These are phyloP conservation scores for Sugiyamaella marilandica DNA, from an alignment of 805 yeast genomes.

Conservation along the genomic window DNA sequence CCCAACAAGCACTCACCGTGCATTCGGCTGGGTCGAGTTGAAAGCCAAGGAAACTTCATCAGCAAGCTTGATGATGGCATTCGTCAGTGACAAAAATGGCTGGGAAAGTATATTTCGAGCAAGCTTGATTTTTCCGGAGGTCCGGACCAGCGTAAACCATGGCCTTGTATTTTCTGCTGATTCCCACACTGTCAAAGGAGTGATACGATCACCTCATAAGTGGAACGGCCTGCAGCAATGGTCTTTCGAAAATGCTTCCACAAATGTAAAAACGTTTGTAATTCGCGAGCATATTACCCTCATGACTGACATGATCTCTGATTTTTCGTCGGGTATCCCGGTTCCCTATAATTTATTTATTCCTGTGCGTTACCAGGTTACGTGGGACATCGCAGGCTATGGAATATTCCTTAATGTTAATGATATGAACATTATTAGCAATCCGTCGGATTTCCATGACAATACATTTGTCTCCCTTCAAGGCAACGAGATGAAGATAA, in stretches of 20 bases:
- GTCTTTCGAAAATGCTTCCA: conserved; percentile 52
- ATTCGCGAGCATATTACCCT: conserved; percentile 78
- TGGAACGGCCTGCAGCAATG: conserved; percentile 82
- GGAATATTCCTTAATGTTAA: conserved; percentile 72
- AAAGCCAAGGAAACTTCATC: conserved; percentile 53
- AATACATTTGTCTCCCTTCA: conserved; percentile 72
- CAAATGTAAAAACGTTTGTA: conserved; percentile 54
- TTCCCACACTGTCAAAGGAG: conserved; percentile 49
- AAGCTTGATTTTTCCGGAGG: conserved; percentile 51
- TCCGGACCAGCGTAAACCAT: conserved; percentile 84
- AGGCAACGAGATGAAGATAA: conserved; percentile 51
- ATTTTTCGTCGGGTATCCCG: conserved; percentile 63
- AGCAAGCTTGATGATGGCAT: conserved; percentile 43
- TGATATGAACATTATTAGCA: conserved; percentile 81
- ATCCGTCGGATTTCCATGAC: conserved; percentile 78
- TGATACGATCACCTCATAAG: conserved; percentile 63
- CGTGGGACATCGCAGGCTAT: conserved; percentile 55
- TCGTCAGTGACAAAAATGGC: conserved; percentile 52
- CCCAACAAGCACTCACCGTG: conserved; percentile 42
- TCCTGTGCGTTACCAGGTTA: conserved; percentile 59
- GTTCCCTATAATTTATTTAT: conserved; percentile 71
- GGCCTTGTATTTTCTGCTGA: conserved; percentile 66
- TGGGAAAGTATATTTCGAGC: conserved; percentile 48
- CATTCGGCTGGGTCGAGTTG: conserved; percentile 91
- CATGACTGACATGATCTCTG: conserved; percentile 65